Conservation (phyloP, 768 basidiomycete species). For the Mycena floridula region DNA sequence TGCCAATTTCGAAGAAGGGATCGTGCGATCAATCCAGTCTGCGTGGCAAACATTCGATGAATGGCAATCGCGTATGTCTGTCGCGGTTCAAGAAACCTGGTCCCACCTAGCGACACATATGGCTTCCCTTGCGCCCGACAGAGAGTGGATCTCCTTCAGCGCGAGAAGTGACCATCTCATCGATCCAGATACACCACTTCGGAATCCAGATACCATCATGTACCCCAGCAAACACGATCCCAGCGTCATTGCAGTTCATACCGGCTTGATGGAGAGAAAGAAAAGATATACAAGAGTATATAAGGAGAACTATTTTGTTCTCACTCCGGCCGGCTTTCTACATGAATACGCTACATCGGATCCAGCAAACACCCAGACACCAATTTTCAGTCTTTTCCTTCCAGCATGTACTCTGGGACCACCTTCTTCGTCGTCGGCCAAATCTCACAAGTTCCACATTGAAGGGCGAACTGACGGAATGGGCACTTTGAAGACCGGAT, state of each 20-base stretch:
- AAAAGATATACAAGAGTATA: slow-evolving; percentile 89
- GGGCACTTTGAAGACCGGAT: slow-evolving; percentile 58
- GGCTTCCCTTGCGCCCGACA: slow-evolving; percentile 74
- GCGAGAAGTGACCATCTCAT: slow-evolving; percentile 91
- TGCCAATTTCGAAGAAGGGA: slow-evolving; percentile 94
- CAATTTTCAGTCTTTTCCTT: slow-evolving; percentile 84
- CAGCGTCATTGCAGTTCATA: slow-evolving; percentile 78
- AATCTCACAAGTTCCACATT: slow-evolving; percentile 94
- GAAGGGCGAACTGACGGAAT: slow-evolving; percentile 84
- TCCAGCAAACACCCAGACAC: slow-evolving; percentile 45
- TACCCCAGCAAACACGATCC: slow-evolving; percentile 94
- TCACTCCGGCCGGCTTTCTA: slow-evolving; percentile 93
- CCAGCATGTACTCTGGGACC: slow-evolving; percentile 96
- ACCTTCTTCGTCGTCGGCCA: slow-evolving; percentile 59
- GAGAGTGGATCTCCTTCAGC: slow-evolving; percentile 95
- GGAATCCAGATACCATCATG: slow-evolving; percentile 67
- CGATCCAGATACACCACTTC: slow-evolving; percentile 92
- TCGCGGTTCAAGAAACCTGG: slow-evolving; percentile 71
- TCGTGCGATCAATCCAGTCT: slow-evolving; percentile 91
- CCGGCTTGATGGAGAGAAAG: slow-evolving; percentile 90
- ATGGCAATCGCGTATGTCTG: slow-evolving; percentile 79
- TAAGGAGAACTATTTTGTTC: slow-evolving; percentile 82
- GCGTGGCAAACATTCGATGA: slow-evolving; percentile 98
- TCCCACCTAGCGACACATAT: slow-evolving; percentile 64
- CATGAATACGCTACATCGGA: slow-evolving; percentile 87